Percentiles rank a stretch among this genome's conserved stretches.
phyloP scores from a whole-genome alignment of 805 yeast genomes.

The Teunomyces funiuensis region DNA sequence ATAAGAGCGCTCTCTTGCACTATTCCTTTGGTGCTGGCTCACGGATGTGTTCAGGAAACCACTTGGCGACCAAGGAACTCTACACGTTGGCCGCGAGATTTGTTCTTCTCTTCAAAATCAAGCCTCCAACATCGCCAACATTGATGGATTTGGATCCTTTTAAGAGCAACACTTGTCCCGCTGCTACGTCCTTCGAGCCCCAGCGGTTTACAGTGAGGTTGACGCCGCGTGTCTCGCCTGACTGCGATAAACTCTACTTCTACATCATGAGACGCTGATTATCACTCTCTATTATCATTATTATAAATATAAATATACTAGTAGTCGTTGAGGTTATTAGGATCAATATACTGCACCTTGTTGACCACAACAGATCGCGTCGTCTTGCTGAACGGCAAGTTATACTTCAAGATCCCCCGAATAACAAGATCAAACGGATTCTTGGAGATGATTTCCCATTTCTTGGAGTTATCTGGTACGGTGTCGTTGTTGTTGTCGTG shows the following conservation, averaged over 20 bases:
- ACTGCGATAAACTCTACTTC: constrained; percentile 20
- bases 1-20: constrained; percentile 32
- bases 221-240: constrained; percentile 19
- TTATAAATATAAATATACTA: neutral
- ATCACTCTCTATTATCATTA: neutral
- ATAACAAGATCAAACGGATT: constrained; percentile 85
- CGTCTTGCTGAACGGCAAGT: constrained; percentile 57
- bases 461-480: constrained; percentile 43
- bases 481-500: constrained; percentile 14
- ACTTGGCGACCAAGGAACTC: constrained; percentile 63
- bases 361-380: constrained; percentile 62
- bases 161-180: constrained; percentile 49
- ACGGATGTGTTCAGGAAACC: constrained; percentile 69
- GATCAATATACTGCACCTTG: constrained; percentile 57
- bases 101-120: constrained; percentile 50
- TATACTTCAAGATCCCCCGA: constrained; percentile 78
- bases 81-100: constrained; percentile 57
- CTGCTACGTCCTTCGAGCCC: constrained; percentile 66
- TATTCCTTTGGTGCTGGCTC: constrained; percentile 70
- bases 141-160: constrained; percentile 53
- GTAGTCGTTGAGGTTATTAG: constrained; percentile 20
- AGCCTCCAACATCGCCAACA: constrained; percentile 34
- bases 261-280: constrained; percentile 4
- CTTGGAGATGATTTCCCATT: constrained; percentile 73
- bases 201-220: constrained; percentile 31